A percentile compares a stretch with the other conserved stretches of the same genome.
Conservation (phyloP, 805 yeast species). For the Teunomyces pallodes region DNA sequence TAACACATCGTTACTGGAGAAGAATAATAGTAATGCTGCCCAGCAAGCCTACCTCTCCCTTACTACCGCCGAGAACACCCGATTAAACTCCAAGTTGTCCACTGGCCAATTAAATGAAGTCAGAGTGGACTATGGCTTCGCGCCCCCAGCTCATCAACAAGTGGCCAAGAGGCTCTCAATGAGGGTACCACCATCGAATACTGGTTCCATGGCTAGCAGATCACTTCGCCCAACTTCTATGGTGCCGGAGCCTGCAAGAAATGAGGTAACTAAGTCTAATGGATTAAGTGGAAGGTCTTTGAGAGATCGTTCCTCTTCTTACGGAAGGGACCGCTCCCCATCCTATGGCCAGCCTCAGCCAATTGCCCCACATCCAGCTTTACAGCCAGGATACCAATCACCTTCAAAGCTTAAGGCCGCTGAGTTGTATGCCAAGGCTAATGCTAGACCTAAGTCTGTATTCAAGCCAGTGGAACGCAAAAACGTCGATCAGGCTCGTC, state of each 20-base stretch:
- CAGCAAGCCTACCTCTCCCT: slow-evolving; percentile 63
- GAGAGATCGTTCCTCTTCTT: slow-evolving; percentile 8
- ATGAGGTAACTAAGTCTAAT: not conserved
- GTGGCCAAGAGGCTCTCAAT: slow-evolving; percentile 21
- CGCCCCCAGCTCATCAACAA: slow-evolving; percentile 5
- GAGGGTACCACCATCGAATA: slow-evolving; percentile 21
- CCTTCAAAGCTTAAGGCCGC: slow-evolving; percentile 48
- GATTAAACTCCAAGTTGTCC: slow-evolving; percentile 63
- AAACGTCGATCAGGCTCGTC: slow-evolving; percentile 15
- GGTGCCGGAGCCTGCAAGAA: slow-evolving; percentile 7
- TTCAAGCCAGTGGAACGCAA: slow-evolving; percentile 38
- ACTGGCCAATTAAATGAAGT: slow-evolving; percentile 33
- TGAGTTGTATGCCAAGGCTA: slow-evolving; percentile 52
- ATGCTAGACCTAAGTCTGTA: slow-evolving; percentile 37
- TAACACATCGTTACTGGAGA: slow-evolving; percentile 6
- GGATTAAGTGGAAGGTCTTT: slow-evolving; percentile 33
- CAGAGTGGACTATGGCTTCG: slow-evolving; percentile 5
- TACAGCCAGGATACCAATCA: slow-evolving; percentile 35
- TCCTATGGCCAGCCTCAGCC: slow-evolving; percentile 26
- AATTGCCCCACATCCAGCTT: slow-evolving; percentile 39
- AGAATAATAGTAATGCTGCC: slow-evolving; percentile 39
- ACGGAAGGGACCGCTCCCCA: slow-evolving; percentile 3
- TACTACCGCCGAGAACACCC: slow-evolving; percentile 77
- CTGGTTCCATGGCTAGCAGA: slow-evolving; percentile 20
- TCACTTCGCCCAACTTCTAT: slow-evolving; percentile 35